Evolutionary conservation across 768 basidiomycete genomes (phyloP), one percentile per base, ranked within the genome.

Genomic region (Rubroboletus satanas): DNA sequence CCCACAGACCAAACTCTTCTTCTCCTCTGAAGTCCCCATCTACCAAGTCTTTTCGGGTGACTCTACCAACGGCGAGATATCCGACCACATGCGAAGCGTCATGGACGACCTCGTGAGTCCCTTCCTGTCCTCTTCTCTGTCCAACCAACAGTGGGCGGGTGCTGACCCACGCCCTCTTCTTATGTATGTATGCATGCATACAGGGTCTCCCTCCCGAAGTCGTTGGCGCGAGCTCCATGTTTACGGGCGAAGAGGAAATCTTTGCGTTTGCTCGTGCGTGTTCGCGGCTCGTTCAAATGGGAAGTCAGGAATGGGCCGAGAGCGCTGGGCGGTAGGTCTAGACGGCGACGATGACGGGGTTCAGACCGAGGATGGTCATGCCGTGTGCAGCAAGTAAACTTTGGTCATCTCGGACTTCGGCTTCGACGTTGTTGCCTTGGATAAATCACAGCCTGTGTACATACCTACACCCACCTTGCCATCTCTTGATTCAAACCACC

Each of bases 211-310:
- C 88, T 1, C 79, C 79, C 23, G 84, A 93, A 29, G 73, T 81
- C 18, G 88, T 96, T 17, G 90, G 93, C 33, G 76, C 79, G 2
- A 92, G 88, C 57, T 88, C 93, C 41, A 89, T 99, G 76, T 98
- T 98, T 67, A 88, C 87, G 0, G 95, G 96, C 4, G 95, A 98
- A 65, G 97, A 98, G 70, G 97, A 98, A 71, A 69, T 98, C 0
- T 99, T 99, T 67, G 97, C 97, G 0, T 99, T 98, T 70, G 94
- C 93, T 11, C 82, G 97, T 35, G 95, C 95, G 18, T 93, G 90
- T 66, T 92, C 89, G 23, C 79, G 92, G 42, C 75, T 93, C 17
- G 88, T 91, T 43, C 83, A 93, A 69, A 93, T 93, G 91, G 92
- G 93, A 15, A 93, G 90, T 66, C 87, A 79, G 62, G 89, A 94